Conservation (phyloP, 2,329 filamentous ascomycete species). For the Trichoderma endophyticum region DNA sequence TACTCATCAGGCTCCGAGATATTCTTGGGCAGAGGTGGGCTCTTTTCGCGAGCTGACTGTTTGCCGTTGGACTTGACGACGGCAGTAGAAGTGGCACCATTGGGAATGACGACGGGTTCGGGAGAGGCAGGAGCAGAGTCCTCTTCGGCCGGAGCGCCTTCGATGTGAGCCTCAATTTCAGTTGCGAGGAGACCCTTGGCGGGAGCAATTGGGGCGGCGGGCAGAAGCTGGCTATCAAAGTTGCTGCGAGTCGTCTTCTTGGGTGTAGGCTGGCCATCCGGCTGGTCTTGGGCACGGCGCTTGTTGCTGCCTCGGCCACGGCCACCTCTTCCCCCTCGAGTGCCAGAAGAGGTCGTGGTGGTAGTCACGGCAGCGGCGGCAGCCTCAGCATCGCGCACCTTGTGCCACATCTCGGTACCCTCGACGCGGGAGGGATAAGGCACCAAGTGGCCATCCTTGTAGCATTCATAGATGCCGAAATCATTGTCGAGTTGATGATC, state of each 20-base stretch:
- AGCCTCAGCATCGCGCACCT: constrained; percentile 37
- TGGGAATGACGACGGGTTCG: constrained; percentile 31
- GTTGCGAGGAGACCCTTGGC: constrained; percentile 41
- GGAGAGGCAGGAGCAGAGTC: constrained; percentile 37
- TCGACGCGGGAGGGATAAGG: constrained; percentile 44
- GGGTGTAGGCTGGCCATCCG: constrained; percentile 47
- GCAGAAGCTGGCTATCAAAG: constrained; percentile 29
- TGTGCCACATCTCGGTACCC: constrained; percentile 43
- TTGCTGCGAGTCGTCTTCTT: constrained; percentile 45
- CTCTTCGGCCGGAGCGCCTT: constrained; percentile 35
- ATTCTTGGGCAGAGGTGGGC: constrained; percentile 38
- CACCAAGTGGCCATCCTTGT: constrained; percentile 41
- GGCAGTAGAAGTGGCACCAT: constrained; percentile 27
- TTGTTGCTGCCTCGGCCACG: constrained; percentile 40
- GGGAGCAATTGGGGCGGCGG: constrained; percentile 26
- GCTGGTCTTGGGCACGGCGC: constrained; percentile 49
- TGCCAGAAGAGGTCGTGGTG: constrained; percentile 26
- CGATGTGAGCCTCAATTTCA: constrained; percentile 35
- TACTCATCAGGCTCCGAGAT: constrained; percentile 49
- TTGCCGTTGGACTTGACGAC: constrained; percentile 29
- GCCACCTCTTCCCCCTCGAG: constrained; percentile 30
- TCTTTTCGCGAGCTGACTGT: constrained; percentile 36
- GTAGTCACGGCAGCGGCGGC: constrained; percentile 32
- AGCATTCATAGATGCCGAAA: constrained; percentile 43
- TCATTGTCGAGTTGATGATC: constrained; percentile 42